phyloP scores from a whole-genome alignment of 257 asterid genomes.

The Lithospermum erythrorhizon region DNA sequence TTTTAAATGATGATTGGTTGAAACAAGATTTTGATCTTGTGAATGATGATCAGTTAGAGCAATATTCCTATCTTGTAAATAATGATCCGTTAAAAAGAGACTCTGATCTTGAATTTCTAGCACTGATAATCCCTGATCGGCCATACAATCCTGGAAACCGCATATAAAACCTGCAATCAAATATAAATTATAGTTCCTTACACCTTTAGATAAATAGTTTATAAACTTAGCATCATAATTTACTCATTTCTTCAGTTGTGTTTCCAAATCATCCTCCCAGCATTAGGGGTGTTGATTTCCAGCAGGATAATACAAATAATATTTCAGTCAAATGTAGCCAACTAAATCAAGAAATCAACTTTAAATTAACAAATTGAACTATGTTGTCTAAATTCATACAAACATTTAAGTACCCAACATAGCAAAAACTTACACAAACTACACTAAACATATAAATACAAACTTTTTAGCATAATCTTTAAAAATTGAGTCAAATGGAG shows the following conservation, averaged over 20 bases:
- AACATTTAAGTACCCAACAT: not conserved
- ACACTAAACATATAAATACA: too few relatives aligned
- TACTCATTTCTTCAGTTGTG: too few relatives aligned
- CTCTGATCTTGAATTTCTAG: not conserved
- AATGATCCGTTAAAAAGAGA: not conserved
- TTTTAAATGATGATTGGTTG: constrained; percentile 9
- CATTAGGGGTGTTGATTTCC: too few relatives aligned
- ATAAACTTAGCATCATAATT: too few relatives aligned
- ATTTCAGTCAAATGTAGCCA: too few relatives aligned
- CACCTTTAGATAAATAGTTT: too few relatives aligned
- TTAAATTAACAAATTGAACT: too few relatives aligned
- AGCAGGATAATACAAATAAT: too few relatives aligned
- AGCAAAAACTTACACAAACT: too few relatives aligned
- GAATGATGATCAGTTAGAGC: not conserved
- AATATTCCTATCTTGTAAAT: not conserved
- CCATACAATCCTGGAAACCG: constrained; percentile 1
- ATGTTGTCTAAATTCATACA: too few relatives aligned
- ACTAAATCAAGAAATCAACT: too few relatives aligned
- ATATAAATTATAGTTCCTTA: not conserved
- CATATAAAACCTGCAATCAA: not conserved
- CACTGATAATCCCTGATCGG: not conserved
- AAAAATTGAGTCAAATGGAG: not conserved
- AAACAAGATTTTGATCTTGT: not conserved
- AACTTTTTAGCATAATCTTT: not conserved
- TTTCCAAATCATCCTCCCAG: too few relatives aligned